These are phyloP conservation scores for Backusella psychrophila DNA, from an alignment of 192 early-diverging fungal genomes.

Conservation along the genomic window DNA sequence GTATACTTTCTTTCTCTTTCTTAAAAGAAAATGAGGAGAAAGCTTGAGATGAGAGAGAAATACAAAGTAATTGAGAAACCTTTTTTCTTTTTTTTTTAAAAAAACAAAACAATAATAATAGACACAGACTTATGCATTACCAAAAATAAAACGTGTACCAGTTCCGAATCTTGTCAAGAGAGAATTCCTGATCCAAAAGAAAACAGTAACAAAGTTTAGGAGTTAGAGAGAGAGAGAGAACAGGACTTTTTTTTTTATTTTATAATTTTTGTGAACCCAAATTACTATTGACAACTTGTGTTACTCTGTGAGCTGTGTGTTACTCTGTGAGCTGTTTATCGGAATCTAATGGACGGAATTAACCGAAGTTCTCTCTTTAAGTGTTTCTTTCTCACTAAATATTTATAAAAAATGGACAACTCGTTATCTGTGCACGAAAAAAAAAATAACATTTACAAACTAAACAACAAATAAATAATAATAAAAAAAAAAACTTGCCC, in stretches of 20 bases:
- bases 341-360: background rate
- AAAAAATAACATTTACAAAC: background rate
- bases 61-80: background rate
- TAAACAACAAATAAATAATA: background rate
- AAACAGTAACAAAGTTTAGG: background rate
- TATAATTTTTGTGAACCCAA: background rate
- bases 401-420: background rate
- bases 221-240: background rate
- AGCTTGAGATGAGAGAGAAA: background rate
- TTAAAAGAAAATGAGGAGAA: background rate
- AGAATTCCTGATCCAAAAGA: background rate
- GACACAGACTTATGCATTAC: background rate
- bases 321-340: background rate
- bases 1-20: background rate
- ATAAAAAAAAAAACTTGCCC: background rate
- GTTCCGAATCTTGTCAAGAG: background rate
- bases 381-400: background rate
- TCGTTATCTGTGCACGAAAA: conserved; percentile 13
- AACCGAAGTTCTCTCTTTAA: background rate
- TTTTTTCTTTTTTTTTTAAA: background rate
- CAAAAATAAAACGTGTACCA: background rate
- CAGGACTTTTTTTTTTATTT: background rate
- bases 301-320: background rate
- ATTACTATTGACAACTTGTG: conserved; percentile 4
- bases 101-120: background rate